Conservation (phyloP, 2,329 filamentous ascomycete species). For the Aspergillus sp. region DNA sequence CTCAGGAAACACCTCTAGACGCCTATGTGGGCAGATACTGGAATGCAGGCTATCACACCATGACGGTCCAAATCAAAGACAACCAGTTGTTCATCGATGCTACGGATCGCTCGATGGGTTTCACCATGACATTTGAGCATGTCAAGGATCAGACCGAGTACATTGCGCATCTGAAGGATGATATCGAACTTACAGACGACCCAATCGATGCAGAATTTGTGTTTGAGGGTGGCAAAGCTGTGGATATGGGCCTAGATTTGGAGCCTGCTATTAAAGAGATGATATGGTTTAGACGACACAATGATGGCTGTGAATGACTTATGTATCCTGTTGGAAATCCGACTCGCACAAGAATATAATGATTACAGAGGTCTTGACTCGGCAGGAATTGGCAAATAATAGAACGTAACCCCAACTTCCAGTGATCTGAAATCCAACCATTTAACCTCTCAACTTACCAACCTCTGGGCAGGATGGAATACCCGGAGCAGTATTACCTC, state of each 20-base stretch:
- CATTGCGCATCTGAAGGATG: constrained; percentile 15
- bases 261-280: constrained; percentile 11
- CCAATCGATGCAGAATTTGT: constrained; percentile 12
- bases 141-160: constrained; percentile 18
- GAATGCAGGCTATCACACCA: constrained; percentile 18
- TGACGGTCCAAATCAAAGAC: constrained; percentile 19
- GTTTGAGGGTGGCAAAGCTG: constrained; percentile 9
- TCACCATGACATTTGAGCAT: constrained; percentile 25
- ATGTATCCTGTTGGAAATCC: too few relatives aligned
- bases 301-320: too few relatives aligned
- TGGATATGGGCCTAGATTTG: constrained; percentile 15
- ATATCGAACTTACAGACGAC: constrained; percentile 7
- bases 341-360: too few relatives aligned
- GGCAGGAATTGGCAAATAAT: too few relatives aligned
- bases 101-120: constrained; percentile 24
- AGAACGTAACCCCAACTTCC: too few relatives aligned
- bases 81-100: constrained; percentile 24
- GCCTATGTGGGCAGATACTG: constrained; percentile 17
- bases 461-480: too few relatives aligned
- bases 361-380: too few relatives aligned
- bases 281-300: constrained; percentile 17
- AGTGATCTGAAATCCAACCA: too few relatives aligned
- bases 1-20: constrained; percentile 10
- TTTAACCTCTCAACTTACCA: too few relatives aligned
- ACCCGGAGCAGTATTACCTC: too few relatives aligned